Evolutionary conservation across 257 asterid species (phyloP), one percentile per base, ranked within the genome.

Genomic region (Paulownia fortunei): DNA sequence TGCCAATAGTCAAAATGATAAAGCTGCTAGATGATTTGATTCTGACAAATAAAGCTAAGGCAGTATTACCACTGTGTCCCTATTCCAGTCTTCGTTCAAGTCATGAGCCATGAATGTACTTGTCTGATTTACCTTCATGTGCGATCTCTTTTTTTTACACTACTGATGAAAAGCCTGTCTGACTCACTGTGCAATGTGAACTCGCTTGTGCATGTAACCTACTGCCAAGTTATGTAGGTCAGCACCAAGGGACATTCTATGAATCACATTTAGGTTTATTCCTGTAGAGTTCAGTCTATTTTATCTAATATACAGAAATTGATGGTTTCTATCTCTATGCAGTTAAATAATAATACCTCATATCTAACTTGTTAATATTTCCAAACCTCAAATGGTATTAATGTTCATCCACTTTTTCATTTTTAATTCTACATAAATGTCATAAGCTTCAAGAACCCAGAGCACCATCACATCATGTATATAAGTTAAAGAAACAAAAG

Each of bases 21-120:
- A 41, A 77, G 46, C 26, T 74, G 81, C 41, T 8, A 60, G 32
- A 55, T 36, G 67, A 16, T 46, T 77, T n/a, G 69, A 71, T 74
- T 61, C 60, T 44, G 23, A 51, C 47, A 51, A 52, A 32, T 51
- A 70, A 51, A 49, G 76, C 49, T 19, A n/a, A 30, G n/a, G n/a
- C n/a, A n/a, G 65, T 58, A 21, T 58, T 44, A 41, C 32, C 6
- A 30, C 34, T 74, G 32, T 61, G 32, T 61, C 16, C 10, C 30
- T 62, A 18, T 74, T 44, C 44, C 19, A 60, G 77, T 72, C 32
- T 36, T 71, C 36, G 11, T 71, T 19, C 65, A 27, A 24, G 61
- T 71, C 70, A 8, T 8, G 61, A 61, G 44, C 36, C 70, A 21
- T 16, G 30, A 59, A 8, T 36, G n/a, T 56, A 59, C 49, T 44